Percentiles rank a stretch among this genome's conserved stretches.
Evolutionary conservation across 2,329 filamentous ascomycete genomes (phyloP).

Genomic region (Sphaerulina vaccinii): DNA sequence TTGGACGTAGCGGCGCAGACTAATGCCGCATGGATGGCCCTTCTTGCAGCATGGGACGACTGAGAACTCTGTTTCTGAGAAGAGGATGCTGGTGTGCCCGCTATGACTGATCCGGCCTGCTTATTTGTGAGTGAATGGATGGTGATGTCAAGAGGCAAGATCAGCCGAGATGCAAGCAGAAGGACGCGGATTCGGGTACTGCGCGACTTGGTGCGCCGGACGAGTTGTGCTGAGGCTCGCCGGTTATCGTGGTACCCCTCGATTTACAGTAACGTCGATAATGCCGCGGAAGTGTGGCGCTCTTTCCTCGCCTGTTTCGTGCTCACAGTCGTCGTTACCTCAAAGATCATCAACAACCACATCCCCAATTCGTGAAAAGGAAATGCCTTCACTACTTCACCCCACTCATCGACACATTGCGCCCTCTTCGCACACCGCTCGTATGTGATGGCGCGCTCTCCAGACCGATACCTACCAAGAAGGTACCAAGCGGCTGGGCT

Average conservation of each 20-base stretch:
- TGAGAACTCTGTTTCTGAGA: conserved; percentile 13
- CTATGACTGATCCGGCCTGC: conserved; percentile 3
- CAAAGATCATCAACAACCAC: neutral
- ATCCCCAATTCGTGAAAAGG: neutral
- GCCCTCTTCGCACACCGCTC: neutral
- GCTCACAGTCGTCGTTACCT: no score
- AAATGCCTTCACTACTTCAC: neutral
- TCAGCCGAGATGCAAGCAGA: conserved; percentile 3
- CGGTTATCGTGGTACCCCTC: no score
- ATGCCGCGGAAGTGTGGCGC: no score
- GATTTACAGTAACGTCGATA: no score
- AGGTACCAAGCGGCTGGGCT: no score
- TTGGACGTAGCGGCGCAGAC: conserved; percentile 11
- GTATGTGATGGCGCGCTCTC: neutral
- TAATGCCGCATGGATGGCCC: conserved; percentile 7
- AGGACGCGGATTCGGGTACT: no score
- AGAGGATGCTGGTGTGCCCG: conserved; percentile 2
- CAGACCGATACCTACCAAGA: no score
- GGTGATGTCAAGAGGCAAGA: conserved; percentile 6
- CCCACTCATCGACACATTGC: no score
- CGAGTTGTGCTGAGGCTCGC: no score
- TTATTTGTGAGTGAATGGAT: conserved; percentile 1
- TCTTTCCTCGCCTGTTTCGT: no score
- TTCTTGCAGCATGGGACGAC: conserved; percentile 4
- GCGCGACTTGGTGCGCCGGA: no score